Evolutionary conservation across 768 basidiomycete species (phyloP).

Genomic region (Cytidiella melzeri): DNA sequence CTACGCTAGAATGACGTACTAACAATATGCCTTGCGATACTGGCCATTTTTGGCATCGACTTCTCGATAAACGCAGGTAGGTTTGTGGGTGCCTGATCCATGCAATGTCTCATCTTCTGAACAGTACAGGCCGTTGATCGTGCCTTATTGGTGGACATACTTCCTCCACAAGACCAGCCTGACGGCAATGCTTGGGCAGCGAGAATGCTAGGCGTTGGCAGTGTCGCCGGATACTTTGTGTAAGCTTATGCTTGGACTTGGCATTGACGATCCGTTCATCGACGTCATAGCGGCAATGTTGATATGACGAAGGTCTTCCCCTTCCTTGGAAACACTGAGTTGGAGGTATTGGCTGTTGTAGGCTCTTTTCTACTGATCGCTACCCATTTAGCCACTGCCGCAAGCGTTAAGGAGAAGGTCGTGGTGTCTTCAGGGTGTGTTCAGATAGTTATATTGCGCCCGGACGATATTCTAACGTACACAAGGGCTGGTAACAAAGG

Average conservation of each 20-base stretch:
- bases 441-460: not conserved
- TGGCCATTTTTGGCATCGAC: conserved; percentile 63
- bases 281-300: conserved; percentile 60
- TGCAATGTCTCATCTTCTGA: not conserved
- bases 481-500: conserved; percentile 26
- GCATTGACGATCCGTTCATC: not conserved
- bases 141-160: conserved; percentile 80
- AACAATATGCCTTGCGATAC: conserved; percentile 73
- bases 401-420: conserved; percentile 67
- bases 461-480: conserved; percentile 2
- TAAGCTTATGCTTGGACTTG: conserved; percentile 32
- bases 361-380: conserved; percentile 60
- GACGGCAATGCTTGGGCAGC: conserved; percentile 94
- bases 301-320: conserved; percentile 67
- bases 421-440: conserved; percentile 41
- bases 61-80: conserved; percentile 55
- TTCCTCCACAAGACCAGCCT: conserved; percentile 71
- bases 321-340: conserved; percentile 71
- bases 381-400: conserved; percentile 58
- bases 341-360: conserved; percentile 75
- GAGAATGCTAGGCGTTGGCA: conserved; percentile 83
- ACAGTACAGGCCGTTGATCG: conserved; percentile 86
- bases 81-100: conserved; percentile 18
- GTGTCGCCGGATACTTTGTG: conserved; percentile 86
- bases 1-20: conserved; percentile 61